phyloP scores from a whole-genome alignment of 805 yeast genomes.

The Vanderwaltozyma verrucispora region DNA sequence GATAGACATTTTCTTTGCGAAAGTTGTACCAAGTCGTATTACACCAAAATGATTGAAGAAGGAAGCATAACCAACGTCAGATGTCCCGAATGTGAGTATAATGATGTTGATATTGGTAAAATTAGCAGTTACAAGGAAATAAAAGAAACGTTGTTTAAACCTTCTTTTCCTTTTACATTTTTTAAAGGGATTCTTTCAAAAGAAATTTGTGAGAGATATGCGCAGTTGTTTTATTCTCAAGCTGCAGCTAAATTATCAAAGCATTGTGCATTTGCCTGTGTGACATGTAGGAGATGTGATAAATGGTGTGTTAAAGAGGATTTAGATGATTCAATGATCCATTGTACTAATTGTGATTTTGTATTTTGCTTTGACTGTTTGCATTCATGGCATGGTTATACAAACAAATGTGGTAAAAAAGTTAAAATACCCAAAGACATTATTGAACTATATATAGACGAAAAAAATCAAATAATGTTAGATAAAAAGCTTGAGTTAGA shows the following conservation, averaged over 20 bases:
- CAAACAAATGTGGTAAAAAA: constrained; percentile 35
- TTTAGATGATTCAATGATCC: constrained; percentile 35
- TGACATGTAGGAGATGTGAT: constrained; percentile 44
- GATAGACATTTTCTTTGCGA: constrained; percentile 38
- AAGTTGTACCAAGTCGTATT: constrained; percentile 36
- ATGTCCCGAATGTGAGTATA: constrained; percentile 43
- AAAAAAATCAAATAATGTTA: constrained; percentile 20
- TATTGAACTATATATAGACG: constrained; percentile 30
- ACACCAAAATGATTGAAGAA: constrained; percentile 31
- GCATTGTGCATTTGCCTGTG: constrained; percentile 39
- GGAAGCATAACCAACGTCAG: constrained; percentile 44
- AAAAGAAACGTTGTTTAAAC: constrained; percentile 32
- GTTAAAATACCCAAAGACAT: constrained; percentile 23
- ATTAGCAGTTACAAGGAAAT: constrained; percentile 24
- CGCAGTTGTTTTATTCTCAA: constrained; percentile 28
- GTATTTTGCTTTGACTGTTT: constrained; percentile 49
- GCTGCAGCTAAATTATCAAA: constrained; percentile 36
- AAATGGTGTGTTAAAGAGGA: constrained; percentile 39
- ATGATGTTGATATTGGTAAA: constrained; percentile 10
- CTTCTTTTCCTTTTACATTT: constrained; percentile 30
- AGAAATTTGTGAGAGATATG: constrained; percentile 30
- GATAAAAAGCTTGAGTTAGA: constrained; percentile 29
- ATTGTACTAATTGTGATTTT: constrained; percentile 39
- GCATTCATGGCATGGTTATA: constrained; percentile 53
- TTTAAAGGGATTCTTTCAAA: constrained; percentile 27